phyloP scores from a whole-genome alignment of 192 early-diverging fungal genomes.

The Coemansia furcata region DNA sequence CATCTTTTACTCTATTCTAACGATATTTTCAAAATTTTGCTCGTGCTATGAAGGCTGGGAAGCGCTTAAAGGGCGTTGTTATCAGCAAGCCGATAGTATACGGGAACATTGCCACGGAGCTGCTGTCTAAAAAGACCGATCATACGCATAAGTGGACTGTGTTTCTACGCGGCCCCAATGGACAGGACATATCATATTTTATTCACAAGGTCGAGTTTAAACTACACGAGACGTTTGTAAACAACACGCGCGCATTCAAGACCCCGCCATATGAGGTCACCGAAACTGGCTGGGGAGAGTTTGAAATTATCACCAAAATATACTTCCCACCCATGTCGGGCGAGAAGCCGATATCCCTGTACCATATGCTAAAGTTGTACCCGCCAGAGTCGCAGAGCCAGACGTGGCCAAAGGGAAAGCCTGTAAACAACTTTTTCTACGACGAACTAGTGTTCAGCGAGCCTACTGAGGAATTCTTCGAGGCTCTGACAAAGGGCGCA shows the following conservation, averaged over 20 bases:
- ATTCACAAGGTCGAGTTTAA: slow-evolving; percentile 92
- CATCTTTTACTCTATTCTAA: neutral
- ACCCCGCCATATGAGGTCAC: slow-evolving; percentile 84
- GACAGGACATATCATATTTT: slow-evolving; percentile 82
- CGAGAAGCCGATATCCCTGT: slow-evolving; percentile 78
- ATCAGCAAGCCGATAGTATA: slow-evolving; percentile 81
- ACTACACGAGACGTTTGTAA: slow-evolving; percentile 89
- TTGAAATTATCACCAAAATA: slow-evolving; percentile 93
- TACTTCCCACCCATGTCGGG: slow-evolving; percentile 74
- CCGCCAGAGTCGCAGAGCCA: slow-evolving; percentile 54
- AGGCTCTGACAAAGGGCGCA: slow-evolving; percentile 56
- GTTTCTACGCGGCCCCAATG: slow-evolving; percentile 78
- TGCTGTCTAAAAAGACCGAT: slow-evolving; percentile 67
- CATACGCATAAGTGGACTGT: slow-evolving; percentile 98
- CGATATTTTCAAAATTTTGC: neutral
- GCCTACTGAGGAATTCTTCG: slow-evolving; percentile 73
- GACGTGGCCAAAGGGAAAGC: slow-evolving; percentile 51
- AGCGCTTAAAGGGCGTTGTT: slow-evolving; percentile 60
- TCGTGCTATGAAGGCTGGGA: slow-evolving; percentile 37
- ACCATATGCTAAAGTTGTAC: slow-evolving; percentile 90
- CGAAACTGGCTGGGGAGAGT: slow-evolving; percentile 99
- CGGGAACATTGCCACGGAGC: slow-evolving; percentile 75
- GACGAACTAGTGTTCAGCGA: slow-evolving; percentile 73
- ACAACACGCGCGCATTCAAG: slow-evolving; percentile 63
- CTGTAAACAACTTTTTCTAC: slow-evolving; percentile 53